These are phyloP conservation scores for Stagonosporopsis chrysanthemi DNA, from an alignment of 2,329 filamentous ascomycete genomes.

Conservation along the genomic window DNA sequence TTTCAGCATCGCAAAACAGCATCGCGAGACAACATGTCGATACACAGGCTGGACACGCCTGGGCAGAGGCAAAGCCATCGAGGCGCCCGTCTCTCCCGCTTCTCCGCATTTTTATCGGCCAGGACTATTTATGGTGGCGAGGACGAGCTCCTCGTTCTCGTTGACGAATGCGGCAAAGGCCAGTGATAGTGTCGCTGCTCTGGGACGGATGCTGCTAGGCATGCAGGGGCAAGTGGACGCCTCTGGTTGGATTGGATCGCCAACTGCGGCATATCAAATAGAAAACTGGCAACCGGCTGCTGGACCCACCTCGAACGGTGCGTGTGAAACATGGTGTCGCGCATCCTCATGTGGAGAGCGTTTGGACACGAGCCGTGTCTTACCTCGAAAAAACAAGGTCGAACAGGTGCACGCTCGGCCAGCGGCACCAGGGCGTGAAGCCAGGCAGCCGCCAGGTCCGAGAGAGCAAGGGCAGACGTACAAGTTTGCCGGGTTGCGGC, in stretches of 20 bases:
- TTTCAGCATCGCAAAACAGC: neutral
- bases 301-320: constrained; percentile 33
- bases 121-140: constrained; percentile 46
- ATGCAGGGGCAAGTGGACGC: constrained; percentile 35
- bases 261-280: constrained; percentile 39
- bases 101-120: constrained; percentile 49
- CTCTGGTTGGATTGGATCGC: constrained; percentile 33
- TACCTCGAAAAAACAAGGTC: constrained; percentile 17
- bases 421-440: constrained; percentile 1
- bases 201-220: constrained; percentile 27
- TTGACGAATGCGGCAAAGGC: constrained; percentile 31
- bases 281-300: constrained; percentile 26
- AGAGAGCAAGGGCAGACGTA: constrained; percentile 17
- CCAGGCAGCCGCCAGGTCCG: constrained; percentile 1
- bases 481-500: constrained; percentile 28
- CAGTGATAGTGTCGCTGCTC: constrained; percentile 23
- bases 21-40: neutral
- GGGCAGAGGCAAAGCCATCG: constrained; percentile 4
- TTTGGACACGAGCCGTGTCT: constrained; percentile 20
- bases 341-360: constrained; percentile 32
- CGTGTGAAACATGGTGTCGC: constrained; percentile 38
- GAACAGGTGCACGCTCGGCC: constrained; percentile 2
- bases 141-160: constrained; percentile 31
- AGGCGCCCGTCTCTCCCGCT: constrained; percentile 31
- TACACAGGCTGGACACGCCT: neutral